Conservation (phyloP, 2,329 filamentous ascomycete genomes). For the Aureobasidium sp. region DNA sequence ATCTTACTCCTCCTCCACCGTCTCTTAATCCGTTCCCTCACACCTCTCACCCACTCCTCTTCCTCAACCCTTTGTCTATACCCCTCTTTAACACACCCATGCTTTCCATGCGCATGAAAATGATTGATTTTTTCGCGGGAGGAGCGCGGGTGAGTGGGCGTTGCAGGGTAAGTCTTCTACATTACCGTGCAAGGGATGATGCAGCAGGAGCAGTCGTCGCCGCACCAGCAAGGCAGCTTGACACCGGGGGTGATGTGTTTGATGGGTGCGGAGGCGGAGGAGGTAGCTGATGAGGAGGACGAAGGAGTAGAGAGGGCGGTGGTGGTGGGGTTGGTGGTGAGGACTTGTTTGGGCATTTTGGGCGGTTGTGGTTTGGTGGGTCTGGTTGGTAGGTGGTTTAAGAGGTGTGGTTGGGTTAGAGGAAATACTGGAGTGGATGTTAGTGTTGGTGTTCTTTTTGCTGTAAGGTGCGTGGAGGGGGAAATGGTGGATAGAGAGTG, state of each 20-base stretch:
- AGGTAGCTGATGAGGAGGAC: not conserved
- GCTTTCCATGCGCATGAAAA: not conserved
- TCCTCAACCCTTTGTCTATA: not conserved
- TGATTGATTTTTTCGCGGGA: too few relatives aligned
- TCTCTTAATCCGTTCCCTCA: not conserved
- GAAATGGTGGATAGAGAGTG: not conserved
- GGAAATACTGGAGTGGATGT: not conserved
- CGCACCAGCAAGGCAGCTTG: conserved; percentile 16
- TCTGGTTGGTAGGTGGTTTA: not conserved
- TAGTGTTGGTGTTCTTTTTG: not conserved
- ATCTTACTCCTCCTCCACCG: not conserved
- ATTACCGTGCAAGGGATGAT: conserved; percentile 18
- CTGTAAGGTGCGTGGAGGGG: not conserved
- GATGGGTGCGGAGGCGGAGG: not conserved
- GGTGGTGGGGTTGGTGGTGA: not conserved
- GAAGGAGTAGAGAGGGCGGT: not conserved
- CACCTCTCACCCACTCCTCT: not conserved
- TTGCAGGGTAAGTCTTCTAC: not conserved
- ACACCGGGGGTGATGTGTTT: conserved; percentile 4
- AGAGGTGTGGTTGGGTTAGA: not conserved
- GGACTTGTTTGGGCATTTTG: conserved; percentile 2
- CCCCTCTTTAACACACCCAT: not conserved
- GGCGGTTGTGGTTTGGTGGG: not conserved
- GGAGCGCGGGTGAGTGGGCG: not conserved
- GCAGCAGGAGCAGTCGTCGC: conserved; percentile 17